phyloP scores from a whole-genome alignment of 192 early-diverging fungal species.

The Mortierella claussenii region DNA sequence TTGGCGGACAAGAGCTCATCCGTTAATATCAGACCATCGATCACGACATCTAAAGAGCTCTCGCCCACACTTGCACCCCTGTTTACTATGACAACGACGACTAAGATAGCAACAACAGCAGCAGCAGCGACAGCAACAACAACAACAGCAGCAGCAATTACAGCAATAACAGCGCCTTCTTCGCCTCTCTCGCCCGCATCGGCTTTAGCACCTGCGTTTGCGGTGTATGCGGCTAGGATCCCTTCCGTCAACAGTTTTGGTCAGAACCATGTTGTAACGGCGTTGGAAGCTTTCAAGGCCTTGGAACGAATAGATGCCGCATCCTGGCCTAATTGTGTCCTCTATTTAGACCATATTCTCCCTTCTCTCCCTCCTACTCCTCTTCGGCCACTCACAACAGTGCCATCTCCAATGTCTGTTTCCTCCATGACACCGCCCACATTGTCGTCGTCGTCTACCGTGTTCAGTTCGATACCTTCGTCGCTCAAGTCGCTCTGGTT shows the following conservation, averaged over 20 bases:
- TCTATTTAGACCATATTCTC: constrained; percentile 17
- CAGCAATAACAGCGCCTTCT: neutral
- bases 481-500: constrained; percentile 13
- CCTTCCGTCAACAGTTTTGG: neutral
- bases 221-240: neutral
- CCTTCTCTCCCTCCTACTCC: too few species aligned
- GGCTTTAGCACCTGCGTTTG: neutral
- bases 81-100: neutral
- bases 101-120: neutral
- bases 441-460: neutral
- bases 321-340: constrained; percentile 19
- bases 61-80: neutral
- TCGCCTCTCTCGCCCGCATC: neutral
- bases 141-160: too few species aligned
- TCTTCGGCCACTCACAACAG: neutral
- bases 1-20: constrained; percentile 2
- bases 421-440: neutral
- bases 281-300: constrained; percentile 15
- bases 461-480: neutral
- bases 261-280: neutral
- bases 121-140: too few species aligned
- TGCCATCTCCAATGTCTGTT: neutral
- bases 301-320: constrained; percentile 28
- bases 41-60: neutral
- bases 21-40: neutral